These are phyloP conservation scores for Hydrangea macrophylla DNA, from an alignment of 148 eudicot species.

Conservation along the genomic window DNA sequence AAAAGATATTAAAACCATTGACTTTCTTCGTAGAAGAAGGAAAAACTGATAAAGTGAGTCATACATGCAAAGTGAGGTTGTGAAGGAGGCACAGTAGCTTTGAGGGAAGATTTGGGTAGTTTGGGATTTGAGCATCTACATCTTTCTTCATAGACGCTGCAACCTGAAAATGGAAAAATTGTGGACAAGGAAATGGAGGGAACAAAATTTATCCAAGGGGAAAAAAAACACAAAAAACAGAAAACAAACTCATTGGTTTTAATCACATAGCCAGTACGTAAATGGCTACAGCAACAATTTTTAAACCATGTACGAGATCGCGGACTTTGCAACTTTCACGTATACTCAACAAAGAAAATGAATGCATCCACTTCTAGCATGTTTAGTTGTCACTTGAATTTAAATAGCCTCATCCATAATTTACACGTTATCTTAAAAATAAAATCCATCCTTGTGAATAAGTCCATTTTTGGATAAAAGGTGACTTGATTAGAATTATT, in stretches of 20 bases:
- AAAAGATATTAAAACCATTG: neutral
- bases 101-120: constrained; percentile 84
- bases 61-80: constrained; percentile 87
- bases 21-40: neutral
- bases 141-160: constrained; percentile 97
- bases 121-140: constrained; percentile 82
- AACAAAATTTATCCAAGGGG: neutral
- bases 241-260: neutral
- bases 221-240: neutral
- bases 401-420: too few relatives aligned
- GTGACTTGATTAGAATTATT: too few relatives aligned
- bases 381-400: too few relatives aligned
- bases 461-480: too few relatives aligned
- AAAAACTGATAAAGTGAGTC: neutral
- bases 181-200: neutral
- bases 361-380: too few relatives aligned
- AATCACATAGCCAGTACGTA: neutral
- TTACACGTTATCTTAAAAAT: too few relatives aligned
- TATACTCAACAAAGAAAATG: too few relatives aligned
- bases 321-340: neutral
- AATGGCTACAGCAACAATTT: neutral
- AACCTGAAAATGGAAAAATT: constrained; percentile 44
- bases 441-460: too few relatives aligned
- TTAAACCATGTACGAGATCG: too few relatives aligned
- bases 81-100: constrained; percentile 85